These are phyloP conservation scores for Entomortierella chlamydospora DNA, from an alignment of 192 early-diverging fungal genomes.

Conservation along the genomic window DNA sequence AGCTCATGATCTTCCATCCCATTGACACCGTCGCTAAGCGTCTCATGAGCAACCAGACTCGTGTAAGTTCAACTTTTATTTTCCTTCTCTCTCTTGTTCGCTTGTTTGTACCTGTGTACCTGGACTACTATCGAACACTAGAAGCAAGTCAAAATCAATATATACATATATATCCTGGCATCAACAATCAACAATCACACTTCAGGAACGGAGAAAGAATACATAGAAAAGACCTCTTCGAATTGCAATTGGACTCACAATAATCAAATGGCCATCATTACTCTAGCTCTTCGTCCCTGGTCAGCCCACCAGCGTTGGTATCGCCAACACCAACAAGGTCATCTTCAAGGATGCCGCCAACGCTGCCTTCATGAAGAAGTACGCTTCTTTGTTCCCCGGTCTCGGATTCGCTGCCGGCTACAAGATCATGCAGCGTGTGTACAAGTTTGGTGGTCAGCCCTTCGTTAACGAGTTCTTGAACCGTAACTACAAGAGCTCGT, in stretches of 20 bases:
- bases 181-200: no score
- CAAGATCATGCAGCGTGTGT: constrained; percentile 97
- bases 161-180: no score
- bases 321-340: constrained; percentile 81
- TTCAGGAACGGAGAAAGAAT: no score
- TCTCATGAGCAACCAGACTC: constrained; percentile 93
- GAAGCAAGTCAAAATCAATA: no score
- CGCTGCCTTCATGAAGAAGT: constrained; percentile 82
- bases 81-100: not conserved
- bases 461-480: constrained; percentile 94
- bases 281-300: constrained; percentile 76
- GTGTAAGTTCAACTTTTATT: constrained; percentile 59
- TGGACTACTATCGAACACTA: no score
- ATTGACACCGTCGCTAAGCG: constrained; percentile 99
- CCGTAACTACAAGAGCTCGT: constrained; percentile 79
- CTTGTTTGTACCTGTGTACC: not conserved
- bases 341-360: constrained; percentile 92
- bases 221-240: no score
- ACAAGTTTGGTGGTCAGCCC: constrained; percentile 99
- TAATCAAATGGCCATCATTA: not conserved
- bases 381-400: constrained; percentile 95
- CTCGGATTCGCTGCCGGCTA: constrained; percentile 98
- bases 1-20: constrained; percentile 97
- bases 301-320: constrained; percentile 70
- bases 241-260: not conserved